phyloP scores from a whole-genome alignment of 352 stramenopile genomes.

The Globisporangium paddicum region DNA sequence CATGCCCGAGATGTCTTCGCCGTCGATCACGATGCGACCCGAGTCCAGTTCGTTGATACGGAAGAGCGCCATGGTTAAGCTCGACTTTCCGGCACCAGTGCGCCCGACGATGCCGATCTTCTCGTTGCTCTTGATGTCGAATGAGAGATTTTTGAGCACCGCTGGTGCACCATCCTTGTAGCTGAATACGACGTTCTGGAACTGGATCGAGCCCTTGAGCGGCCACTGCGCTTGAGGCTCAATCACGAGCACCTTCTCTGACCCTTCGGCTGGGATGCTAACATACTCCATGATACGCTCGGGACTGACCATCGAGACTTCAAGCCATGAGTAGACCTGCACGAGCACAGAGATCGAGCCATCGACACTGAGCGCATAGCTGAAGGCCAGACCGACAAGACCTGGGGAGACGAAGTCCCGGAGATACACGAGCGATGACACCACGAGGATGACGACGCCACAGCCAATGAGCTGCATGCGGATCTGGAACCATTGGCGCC shows the following conservation, averaged over 20 bases:
- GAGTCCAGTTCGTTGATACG: constrained; percentile 87
- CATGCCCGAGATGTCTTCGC: constrained; percentile 22
- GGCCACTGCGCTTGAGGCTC: too few relatives aligned
- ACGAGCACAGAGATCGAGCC: too few relatives aligned
- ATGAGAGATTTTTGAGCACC: constrained; percentile 29
- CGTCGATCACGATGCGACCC: constrained; percentile 76
- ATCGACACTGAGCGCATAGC: not conserved
- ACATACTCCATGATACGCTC: too few relatives aligned
- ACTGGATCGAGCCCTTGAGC: too few relatives aligned
- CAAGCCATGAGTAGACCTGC: too few relatives aligned
- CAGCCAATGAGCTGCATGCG: not conserved
- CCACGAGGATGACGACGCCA: not conserved
- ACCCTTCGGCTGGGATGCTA: too few relatives aligned
- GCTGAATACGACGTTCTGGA: constrained; percentile 7
- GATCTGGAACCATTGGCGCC: not conserved
- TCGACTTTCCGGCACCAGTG: constrained; percentile 84
- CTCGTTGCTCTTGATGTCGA: constrained; percentile 45
- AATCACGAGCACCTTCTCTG: too few relatives aligned
- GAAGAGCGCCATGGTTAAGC: constrained; percentile 89
- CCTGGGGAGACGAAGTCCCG: not conserved
- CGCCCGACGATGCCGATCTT: constrained; percentile 90
- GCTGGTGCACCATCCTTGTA: constrained; percentile 13
- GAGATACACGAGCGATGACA: not conserved
- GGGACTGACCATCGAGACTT: too few relatives aligned
- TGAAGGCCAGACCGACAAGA: not conserved